These are phyloP conservation scores for Lepiota venenata DNA, from an alignment of 768 basidiomycete species.

Conservation along the genomic window DNA sequence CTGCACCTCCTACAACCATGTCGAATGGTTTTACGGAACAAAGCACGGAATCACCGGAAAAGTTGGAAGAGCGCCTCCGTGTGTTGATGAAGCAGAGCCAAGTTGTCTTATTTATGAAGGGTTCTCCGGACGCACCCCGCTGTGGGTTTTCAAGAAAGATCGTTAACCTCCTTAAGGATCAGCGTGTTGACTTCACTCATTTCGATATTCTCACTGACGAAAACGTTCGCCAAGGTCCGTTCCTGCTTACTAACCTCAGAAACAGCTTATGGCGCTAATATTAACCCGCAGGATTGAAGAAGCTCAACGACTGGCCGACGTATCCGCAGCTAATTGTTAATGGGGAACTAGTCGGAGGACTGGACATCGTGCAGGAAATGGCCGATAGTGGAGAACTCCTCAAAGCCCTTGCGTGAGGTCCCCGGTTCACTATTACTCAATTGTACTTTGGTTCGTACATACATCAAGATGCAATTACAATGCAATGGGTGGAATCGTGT, in stretches of 20 bases:
- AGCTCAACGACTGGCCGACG: constrained; percentile 87
- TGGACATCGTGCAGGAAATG: constrained; percentile 93
- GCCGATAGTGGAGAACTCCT: constrained; percentile 73
- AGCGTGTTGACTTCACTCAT: constrained; percentile 62
- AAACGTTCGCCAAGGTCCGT: constrained; percentile 72
- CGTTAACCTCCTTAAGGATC: constrained; percentile 59
- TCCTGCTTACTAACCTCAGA: neutral
- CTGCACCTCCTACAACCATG: constrained; percentile 26
- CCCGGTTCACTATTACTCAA: neutral
- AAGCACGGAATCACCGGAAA: constrained; percentile 55
- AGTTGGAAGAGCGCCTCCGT: constrained; percentile 62
- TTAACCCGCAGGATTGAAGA: constrained; percentile 53
- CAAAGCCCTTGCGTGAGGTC: constrained; percentile 32
- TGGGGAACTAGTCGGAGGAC: constrained; percentile 92
- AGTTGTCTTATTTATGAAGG: constrained; percentile 92
- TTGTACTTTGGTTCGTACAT: neutral
- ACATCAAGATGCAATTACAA: neutral
- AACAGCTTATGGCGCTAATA: neutral
- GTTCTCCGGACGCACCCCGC: constrained; percentile 68
- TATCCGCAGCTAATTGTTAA: constrained; percentile 84
- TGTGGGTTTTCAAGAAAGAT: constrained; percentile 87
- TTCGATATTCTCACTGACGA: constrained; percentile 88
- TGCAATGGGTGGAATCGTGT: neutral
- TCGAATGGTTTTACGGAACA: constrained; percentile 12
- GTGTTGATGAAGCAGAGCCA: constrained; percentile 74